Evolutionary conservation across 768 basidiomycete genomes (phyloP), one percentile per base, ranked within the genome.

Genomic region (Cystofilobasidium macerans): DNA sequence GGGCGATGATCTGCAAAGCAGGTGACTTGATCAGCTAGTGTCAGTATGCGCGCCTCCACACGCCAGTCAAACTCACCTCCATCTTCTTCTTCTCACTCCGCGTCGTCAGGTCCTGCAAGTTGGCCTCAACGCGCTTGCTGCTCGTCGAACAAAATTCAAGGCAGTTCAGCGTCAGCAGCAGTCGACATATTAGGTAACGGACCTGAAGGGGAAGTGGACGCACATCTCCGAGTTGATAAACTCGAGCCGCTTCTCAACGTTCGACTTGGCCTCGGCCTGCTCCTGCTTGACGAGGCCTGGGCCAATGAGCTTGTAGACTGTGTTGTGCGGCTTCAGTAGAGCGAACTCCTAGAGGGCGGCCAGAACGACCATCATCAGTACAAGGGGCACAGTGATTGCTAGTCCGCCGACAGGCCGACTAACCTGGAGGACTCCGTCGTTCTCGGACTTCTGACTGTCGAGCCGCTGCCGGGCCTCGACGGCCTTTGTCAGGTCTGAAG

Each of bases 281-380:
- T 95, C 92, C 77, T 97, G 93, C 71, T 86, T 83, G 12, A 97
- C 85, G 32, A 97, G 82, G 8, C 93, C 86, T 0, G 91, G 89
- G 0, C 94, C 94, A 43, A 94, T 82, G 35, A 88, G 82, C 78
- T 97, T 98, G 80, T 85, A 98, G 9, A 98, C 83, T 20, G 80
- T 81, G 73, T 92, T 94, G 67, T 84, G 81, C 5, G 84, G 78
- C 48, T 85, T 86, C 63, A 97, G 76, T 33, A 80, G 78, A 22
- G 80, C 78, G 73, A 98, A 91, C 78, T 97, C 94, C 92, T 97
- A 73, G n/a, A n/a, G n/a, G n/a, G n/a, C n/a, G n/a, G n/a, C n/a
- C n/a, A n/a, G n/a, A n/a, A n/a, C n/a, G n/a, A n/a, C n/a, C n/a
- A n/a, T n/a, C 36, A 38, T 32, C 42, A 61, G 43, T 32, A 3